Conservation (phyloP, 768 basidiomycete genomes). For the Serendipita sp. region DNA sequence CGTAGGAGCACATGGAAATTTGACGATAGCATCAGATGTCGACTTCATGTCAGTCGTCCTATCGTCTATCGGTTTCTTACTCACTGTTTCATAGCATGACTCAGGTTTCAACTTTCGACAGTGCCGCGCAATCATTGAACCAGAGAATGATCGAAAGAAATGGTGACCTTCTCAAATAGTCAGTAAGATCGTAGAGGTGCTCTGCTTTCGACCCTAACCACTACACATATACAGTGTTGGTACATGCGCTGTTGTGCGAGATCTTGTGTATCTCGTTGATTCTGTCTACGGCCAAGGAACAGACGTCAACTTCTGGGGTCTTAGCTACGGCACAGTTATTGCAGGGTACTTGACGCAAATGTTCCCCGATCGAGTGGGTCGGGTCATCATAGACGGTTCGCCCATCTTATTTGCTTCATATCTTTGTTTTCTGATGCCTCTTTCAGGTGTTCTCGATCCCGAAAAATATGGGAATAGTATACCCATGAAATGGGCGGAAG, state of each 20-base stretch:
- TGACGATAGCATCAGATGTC: background rate
- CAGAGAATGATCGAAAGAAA: background rate
- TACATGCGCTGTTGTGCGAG: background rate
- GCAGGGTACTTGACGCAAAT: constrained; percentile 7
- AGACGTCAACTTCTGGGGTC: background rate
- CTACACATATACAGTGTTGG: background rate
- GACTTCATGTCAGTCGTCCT: background rate
- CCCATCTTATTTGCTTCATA: background rate
- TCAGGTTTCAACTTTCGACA: background rate
- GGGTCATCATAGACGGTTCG: constrained; percentile 4
- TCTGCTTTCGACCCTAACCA: background rate
- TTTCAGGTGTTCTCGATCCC: background rate
- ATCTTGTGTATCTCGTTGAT: background rate
- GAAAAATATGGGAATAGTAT: background rate
- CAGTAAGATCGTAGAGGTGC: background rate
- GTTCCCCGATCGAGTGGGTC: constrained; percentile 8
- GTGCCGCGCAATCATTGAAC: background rate
- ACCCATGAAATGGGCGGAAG: background rate
- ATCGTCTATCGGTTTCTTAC: too few relatives aligned
- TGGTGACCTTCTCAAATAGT: constrained; percentile 1
- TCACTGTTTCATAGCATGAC: background rate
- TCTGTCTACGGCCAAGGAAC: background rate
- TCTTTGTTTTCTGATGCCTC: background rate
- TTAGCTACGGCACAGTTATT: constrained; percentile 7
- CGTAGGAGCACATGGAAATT: background rate